Percentiles rank a stretch among this genome's conserved stretches.
Conservation (phyloP, 805 yeast species). For the Candida sonorensis region DNA sequence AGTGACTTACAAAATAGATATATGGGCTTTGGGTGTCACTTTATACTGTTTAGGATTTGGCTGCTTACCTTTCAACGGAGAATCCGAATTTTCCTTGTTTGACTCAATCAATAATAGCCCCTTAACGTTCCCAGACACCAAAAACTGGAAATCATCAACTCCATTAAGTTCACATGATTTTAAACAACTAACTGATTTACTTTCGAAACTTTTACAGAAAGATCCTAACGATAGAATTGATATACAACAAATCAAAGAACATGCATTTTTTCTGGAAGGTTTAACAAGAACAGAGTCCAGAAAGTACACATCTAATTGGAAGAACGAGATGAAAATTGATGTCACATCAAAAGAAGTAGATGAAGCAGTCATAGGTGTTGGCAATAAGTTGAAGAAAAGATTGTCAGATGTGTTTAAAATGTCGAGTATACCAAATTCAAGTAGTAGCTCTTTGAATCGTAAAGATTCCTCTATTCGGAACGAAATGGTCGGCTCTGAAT, state of each 20-base stretch:
- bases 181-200: slow-evolving; percentile 48
- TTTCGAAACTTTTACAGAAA: slow-evolving; percentile 57
- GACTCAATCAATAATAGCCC: slow-evolving; percentile 65
- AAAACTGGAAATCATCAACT: slow-evolving; percentile 21
- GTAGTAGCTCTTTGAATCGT: no score
- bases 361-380: slow-evolving; percentile 79
- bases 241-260: slow-evolving; percentile 65
- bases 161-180: slow-evolving; percentile 18
- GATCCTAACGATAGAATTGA: slow-evolving; percentile 63
- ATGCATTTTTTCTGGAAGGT: slow-evolving; percentile 50
- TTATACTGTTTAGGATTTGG: slow-evolving; percentile 86
- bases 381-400: slow-evolving; percentile 51
- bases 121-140: slow-evolving; percentile 47
- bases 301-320: slow-evolving; percentile 24
- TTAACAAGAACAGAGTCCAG: slow-evolving; percentile 20
- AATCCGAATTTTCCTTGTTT: slow-evolving; percentile 78
- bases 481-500: slow-evolving; percentile 7
- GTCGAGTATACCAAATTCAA: slow-evolving; percentile 13
- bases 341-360: slow-evolving; percentile 64
- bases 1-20: slow-evolving; percentile 79
- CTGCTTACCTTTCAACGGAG: slow-evolving; percentile 80
- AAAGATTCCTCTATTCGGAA: no score
- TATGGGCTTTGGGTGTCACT: slow-evolving; percentile 97
- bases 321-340: slow-evolving; percentile 37
- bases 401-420: slow-evolving; percentile 34